Base-by-base conservation (phyloP, 164 flowering plant species). In the Paratinospora sagittata region DNA sequence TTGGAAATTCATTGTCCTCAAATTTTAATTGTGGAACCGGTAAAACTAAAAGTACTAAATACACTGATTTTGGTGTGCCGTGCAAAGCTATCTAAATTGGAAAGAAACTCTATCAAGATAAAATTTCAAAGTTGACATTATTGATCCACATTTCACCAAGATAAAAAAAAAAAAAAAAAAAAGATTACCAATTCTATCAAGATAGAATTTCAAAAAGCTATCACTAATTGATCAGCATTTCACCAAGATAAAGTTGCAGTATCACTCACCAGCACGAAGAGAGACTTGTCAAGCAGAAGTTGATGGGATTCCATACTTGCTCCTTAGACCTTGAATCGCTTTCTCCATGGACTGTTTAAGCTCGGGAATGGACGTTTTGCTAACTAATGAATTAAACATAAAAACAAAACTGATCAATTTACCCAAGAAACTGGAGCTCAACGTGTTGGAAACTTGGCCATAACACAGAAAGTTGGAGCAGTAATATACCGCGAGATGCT, bases 311-410 rank as follows among this genome's bases (percentile, higher is more conserved):
- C 89, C 91, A 75, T 71, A 86, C 26, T 85, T 83, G 80, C 78
- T 83, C 43, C 81, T 84, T 14, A 90, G 89, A 71, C 70, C 78
- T 77, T 82, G 88, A 75, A 90, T 80, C n/a, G 81, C 70, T 70
- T 86, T 90, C 78, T 86, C 87, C 47, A 82, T 70, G 41, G 88
- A 84, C 63, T 80, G 81, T 34, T 80, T 69, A 37, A 89, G 82
- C 79, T 90, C 90, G 24, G 91, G 83, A 26, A 92, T 86, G 33
- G 93, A 64, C 39, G 85, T 80, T 74, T 89, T 89, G 83, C 84
- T 85, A 65, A 82, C 97, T 90, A 84, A 52, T 70, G 45, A 73
- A 75, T 36, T 49, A 3, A 57, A 30, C 57, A 70, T 7, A 52
- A 65, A n/a, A 65, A 24, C 7, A n/a, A 1, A 55, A 27, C 2